Evolutionary conservation across 2,329 filamentous ascomycete species (phyloP), one percentile per base, ranked within the genome.

Genomic region (Aureobasidium pullulans): DNA sequence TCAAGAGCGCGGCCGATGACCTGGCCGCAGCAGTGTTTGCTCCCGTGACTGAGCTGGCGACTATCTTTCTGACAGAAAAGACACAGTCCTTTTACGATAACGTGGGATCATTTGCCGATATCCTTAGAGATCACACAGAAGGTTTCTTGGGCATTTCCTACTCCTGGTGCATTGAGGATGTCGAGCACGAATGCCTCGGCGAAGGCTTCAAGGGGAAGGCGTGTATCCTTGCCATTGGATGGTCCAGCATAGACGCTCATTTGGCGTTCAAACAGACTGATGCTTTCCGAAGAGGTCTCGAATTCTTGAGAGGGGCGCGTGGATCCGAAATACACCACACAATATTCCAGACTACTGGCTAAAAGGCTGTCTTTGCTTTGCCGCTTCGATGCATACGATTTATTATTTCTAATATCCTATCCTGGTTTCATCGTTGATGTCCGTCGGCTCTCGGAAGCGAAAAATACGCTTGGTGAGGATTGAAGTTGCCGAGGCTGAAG

Each of bases 201-300:
- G 44, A 58, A 32, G 71, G 71, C 4, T 68, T 70, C 3, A 70
- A 70, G 3, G 78, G 75, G 10, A 73, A 73, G 58, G 67, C 75
- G 59, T 74, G 75, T 64, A 64, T 77, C 4, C 60, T 75, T n/a
- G 71, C 73, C 16, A 69, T 81, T 57, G 81, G 80, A 5, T 84
- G 81, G 81, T 69, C 76, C 53, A 78, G 72, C 64, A 71, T 79
- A 19, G 76, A 81, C 37, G 71, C 70, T 49, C 81, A 84, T 67
- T 70, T 75, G 72, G 68, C 68, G 50, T 79, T 74, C 34, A 70
- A 75, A 57, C 70, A 78, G 63, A 76, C 76, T 31, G 69, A 75
- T 62, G 71, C 68, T 29, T 83, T 82, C 66, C 67, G 65, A 36
- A 67, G 72, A 23, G 69, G 72, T 15, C 75, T 80, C 60, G 60